These are phyloP conservation scores for Rhizophora mangle DNA, from an alignment of 345 rosid species.

Conservation along the genomic window DNA sequence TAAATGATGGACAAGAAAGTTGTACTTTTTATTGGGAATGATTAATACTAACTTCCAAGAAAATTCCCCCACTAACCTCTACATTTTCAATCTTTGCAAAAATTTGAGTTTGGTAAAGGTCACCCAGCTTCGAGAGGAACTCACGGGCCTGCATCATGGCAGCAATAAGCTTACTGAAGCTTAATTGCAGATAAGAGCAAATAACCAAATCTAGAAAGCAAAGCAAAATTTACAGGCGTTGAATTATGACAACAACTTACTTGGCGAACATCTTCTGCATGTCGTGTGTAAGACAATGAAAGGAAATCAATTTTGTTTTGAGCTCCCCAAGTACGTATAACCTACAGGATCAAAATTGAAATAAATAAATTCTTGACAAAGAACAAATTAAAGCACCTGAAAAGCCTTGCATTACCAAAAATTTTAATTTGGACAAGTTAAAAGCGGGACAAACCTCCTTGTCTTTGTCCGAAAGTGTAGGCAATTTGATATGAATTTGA, in stretches of 20 bases:
- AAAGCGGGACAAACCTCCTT: slow-evolving; percentile 58
- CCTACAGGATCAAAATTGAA: slow-evolving; percentile 38
- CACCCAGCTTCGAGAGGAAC: slow-evolving; percentile 72
- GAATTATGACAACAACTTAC: slow-evolving; percentile 29
- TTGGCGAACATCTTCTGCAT: slow-evolving; percentile 95
- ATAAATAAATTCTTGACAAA: not conserved
- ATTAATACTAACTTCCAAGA: not conserved
- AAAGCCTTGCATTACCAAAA: not conserved
- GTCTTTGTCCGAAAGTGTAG: slow-evolving; percentile 84
- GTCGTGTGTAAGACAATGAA: slow-evolving; percentile 85
- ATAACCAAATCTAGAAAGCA: not conserved
- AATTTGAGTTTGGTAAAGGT: slow-evolving; percentile 82
- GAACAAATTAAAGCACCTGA: not conserved
- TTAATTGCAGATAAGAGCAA: not conserved
- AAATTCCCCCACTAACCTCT: slow-evolving; percentile 48
- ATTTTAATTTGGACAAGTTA: not conserved
- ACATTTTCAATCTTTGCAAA: slow-evolving; percentile 94
- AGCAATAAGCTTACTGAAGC: slow-evolving; percentile 4
- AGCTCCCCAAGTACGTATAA: slow-evolving; percentile 90
- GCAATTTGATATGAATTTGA: slow-evolving; percentile 81
- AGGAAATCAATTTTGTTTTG: slow-evolving; percentile 92
- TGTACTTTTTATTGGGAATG: too few relatives aligned
- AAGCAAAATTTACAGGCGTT: not conserved
- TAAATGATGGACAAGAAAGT: slow-evolving; percentile 5
- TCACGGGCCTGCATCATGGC: slow-evolving; percentile 66